Conservation (phyloP, 208 protist species). For the Trypanosoma rangeli region DNA sequence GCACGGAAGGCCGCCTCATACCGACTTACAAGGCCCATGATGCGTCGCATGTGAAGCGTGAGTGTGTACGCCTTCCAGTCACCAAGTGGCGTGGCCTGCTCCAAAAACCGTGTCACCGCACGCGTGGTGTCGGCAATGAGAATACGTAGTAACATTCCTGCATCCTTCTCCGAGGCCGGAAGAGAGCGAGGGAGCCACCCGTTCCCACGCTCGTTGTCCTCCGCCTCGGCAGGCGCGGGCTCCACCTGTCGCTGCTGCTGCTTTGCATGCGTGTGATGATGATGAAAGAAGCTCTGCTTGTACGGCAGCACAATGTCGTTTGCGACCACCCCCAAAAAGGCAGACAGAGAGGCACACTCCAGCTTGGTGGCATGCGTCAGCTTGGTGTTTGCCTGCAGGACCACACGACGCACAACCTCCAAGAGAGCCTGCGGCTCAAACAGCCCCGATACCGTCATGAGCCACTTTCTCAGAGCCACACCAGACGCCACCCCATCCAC, state of each 20-base stretch:
- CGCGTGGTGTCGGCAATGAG: constrained; percentile 39
- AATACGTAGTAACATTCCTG: constrained; percentile 41
- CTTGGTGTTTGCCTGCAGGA: constrained; percentile 19
- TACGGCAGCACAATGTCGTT: constrained; percentile 53
- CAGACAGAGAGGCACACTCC: constrained; percentile 31
- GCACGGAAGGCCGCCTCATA: constrained; percentile 16
- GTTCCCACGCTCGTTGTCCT: not conserved
- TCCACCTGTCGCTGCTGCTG: constrained; percentile 1
- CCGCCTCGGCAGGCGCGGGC: not conserved
- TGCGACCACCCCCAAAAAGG: constrained; percentile 39
- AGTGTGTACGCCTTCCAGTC: constrained; percentile 45
- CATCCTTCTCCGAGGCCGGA: constrained; percentile 41
- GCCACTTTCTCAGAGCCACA: constrained; percentile 36
- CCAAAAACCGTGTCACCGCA: constrained; percentile 28
- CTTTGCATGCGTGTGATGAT: not conserved
- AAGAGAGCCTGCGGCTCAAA: constrained; percentile 32
- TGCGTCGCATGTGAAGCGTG: constrained; percentile 26
- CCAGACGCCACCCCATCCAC: constrained; percentile 53
- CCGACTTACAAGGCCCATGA: constrained; percentile 27
- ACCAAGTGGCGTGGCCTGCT: constrained; percentile 28
- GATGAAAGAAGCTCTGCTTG: constrained; percentile 36
- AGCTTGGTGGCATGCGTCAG: constrained; percentile 30
- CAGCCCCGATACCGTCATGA: constrained; percentile 32
- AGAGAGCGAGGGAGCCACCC: constrained; percentile 18
- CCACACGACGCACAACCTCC: constrained; percentile 28